Conservation (phyloP, 1,139 yeast species). For the Hansenula lynferdii region DNA sequence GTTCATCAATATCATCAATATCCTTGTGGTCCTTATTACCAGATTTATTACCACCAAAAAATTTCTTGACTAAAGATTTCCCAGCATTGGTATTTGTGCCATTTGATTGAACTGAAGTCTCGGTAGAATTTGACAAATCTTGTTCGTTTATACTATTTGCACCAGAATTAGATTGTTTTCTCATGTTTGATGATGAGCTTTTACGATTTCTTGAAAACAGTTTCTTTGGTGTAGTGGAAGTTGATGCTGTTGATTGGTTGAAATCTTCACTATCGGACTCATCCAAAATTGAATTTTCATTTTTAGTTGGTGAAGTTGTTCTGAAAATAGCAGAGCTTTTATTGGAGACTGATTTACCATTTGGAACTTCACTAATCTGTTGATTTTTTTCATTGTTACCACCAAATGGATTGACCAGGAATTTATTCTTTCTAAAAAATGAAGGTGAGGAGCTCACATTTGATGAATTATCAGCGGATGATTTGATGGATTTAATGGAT, state of each 20-base stretch:
- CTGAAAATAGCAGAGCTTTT: slow-evolving; percentile 6
- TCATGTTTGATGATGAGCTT: slow-evolving; percentile 7
- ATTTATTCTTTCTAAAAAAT: slow-evolving; percentile 17
- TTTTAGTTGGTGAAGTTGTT: slow-evolving; percentile 10
- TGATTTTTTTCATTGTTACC: slow-evolving; percentile 3
- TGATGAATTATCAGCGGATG: slow-evolving; percentile 5
- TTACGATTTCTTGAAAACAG: slow-evolving; percentile 17
- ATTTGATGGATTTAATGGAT: slow-evolving; percentile 12
- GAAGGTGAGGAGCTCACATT: slow-evolving; percentile 13
- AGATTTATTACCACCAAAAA: slow-evolving; percentile 13
- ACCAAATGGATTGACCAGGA: slow-evolving; percentile 14
- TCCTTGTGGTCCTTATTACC: slow-evolving; percentile 7
- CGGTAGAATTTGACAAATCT: neutral
- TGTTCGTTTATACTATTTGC: slow-evolving; percentile 5
- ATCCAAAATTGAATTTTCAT: slow-evolving; percentile 1
- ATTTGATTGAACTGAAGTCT: slow-evolving; percentile 11
- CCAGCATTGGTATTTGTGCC: slow-evolving; percentile 7
- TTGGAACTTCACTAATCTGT: neutral
- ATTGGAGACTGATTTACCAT: slow-evolving; percentile 17
- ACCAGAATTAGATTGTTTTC: slow-evolving; percentile 20
- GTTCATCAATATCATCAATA: slow-evolving; percentile 16
- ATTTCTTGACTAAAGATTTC: slow-evolving; percentile 15
- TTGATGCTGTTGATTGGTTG: slow-evolving; percentile 5
- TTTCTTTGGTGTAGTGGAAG: slow-evolving; percentile 10
- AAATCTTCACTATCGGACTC: slow-evolving; percentile 15